A percentile compares a stretch with the other conserved stretches of the same genome.
phyloP scores from a whole-genome alignment of 1,139 yeast genomes.

The Yamadazyma buinensis region DNA sequence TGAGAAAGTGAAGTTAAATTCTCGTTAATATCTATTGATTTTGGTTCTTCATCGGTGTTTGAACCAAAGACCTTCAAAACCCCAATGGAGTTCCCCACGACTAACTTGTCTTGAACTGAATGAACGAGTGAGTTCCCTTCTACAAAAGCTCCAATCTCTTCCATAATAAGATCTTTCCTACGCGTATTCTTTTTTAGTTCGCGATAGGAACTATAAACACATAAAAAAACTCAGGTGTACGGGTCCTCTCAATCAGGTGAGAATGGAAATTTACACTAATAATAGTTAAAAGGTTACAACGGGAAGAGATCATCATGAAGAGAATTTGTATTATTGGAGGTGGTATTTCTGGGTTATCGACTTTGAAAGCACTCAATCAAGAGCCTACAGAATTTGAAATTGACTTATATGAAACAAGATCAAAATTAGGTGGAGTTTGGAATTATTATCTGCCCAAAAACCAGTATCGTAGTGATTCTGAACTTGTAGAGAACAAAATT shows the following conservation, averaged over 20 bases:
- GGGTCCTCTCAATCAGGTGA: no score
- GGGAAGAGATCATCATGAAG: background rate
- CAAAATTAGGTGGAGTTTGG: conserved; percentile 49
- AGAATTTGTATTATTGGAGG: conserved; percentile 39
- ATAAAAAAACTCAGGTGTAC: no score
- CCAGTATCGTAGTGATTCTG: conserved; percentile 11
- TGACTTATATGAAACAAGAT: conserved; percentile 42
- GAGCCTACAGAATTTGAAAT: conserved; percentile 34
- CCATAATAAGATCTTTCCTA: conserved; percentile 5
- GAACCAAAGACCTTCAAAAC: conserved; percentile 48
- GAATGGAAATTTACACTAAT: no score
- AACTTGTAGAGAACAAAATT: conserved; percentile 31
- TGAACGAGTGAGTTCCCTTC: conserved; percentile 47
- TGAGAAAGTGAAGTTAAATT: conserved; percentile 32
- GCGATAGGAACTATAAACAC: no score
- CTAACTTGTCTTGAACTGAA: conserved; percentile 31
- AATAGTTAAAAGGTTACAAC: no score
- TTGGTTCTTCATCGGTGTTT: conserved; percentile 50
- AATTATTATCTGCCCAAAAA: conserved; percentile 30
- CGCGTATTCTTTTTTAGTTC: conserved; percentile 5
- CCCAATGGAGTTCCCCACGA: conserved; percentile 50
- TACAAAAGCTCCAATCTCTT: conserved; percentile 36
- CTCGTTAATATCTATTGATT: conserved; percentile 47
- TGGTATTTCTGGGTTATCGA: conserved; percentile 49
- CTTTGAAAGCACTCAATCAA: conserved; percentile 42